These are phyloP conservation scores for Irpex sp. DNA, from an alignment of 1,284 basidiomycete species.

Conservation along the genomic window DNA sequence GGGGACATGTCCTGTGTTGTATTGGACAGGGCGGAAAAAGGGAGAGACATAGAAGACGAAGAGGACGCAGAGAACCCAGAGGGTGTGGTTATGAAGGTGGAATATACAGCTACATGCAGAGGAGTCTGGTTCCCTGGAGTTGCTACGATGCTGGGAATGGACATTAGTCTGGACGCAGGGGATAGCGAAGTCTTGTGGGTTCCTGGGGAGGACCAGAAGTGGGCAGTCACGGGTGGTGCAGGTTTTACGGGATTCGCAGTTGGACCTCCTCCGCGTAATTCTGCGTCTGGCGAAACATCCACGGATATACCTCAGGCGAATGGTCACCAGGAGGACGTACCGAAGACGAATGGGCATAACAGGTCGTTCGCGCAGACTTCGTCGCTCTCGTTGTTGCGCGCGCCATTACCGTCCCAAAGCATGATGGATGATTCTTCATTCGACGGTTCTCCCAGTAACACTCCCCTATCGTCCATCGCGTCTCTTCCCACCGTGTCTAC, in stretches of 20 bases:
- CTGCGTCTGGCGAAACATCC: conserved; percentile 14
- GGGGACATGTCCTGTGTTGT: conserved; percentile 62
- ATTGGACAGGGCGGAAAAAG: conserved; percentile 43
- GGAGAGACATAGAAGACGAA: conserved; percentile 26
- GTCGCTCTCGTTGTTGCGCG: conserved; percentile 63
- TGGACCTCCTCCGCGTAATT: conserved; percentile 26
- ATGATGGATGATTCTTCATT: conserved; percentile 63
- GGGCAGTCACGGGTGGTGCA: conserved; percentile 57
- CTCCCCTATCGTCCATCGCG: conserved; percentile 54
- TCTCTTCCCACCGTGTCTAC: conserved; percentile 43
- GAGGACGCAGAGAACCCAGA: conserved; percentile 26
- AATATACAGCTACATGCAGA: conserved; percentile 69
- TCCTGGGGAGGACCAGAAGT: conserved; percentile 43
- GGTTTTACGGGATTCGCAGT: conserved; percentile 70
- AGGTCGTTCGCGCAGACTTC: conserved; percentile 29
- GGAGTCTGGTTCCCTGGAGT: conserved; percentile 79
- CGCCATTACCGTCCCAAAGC: conserved; percentile 60
- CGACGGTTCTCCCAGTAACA: conserved; percentile 49
- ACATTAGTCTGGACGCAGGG: conserved; percentile 64
- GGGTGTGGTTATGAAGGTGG: conserved; percentile 64
- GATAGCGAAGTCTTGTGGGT: conserved; percentile 68
- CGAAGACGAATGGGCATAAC: conserved; percentile 2
- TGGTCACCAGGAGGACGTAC: conserved; percentile 5
- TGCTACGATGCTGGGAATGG: conserved; percentile 76
- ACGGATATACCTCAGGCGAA: conserved; percentile 33